These are phyloP conservation scores for Myxozyma sirexii DNA, from an alignment of 805 yeast species.

Conservation along the genomic window DNA sequence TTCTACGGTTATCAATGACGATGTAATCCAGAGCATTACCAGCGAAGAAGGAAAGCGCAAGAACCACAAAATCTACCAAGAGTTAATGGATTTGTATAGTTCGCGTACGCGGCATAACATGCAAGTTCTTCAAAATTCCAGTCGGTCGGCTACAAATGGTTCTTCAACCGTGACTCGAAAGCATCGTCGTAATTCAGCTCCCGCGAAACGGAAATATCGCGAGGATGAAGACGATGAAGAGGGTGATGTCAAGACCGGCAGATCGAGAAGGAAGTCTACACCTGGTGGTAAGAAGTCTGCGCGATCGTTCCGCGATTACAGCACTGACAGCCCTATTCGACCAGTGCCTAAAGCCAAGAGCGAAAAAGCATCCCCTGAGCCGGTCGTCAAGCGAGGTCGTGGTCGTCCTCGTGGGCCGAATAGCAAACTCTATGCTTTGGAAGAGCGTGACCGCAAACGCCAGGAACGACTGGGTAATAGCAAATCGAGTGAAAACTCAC, in stretches of 20 bases:
- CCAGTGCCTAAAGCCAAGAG: not conserved
- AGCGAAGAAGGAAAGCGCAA: constrained; percentile 17
- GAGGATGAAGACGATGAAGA: not conserved
- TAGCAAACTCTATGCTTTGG: not conserved
- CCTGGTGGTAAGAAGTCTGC: constrained; percentile 12
- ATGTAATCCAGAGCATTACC: constrained; percentile 1
- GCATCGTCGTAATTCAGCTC: constrained; percentile 22
- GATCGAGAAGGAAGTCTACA: constrained; percentile 24
- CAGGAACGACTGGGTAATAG: not conserved
- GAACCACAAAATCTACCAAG: constrained; percentile 20
- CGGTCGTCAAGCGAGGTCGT: constrained; percentile 12
- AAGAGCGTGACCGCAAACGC: not conserved
- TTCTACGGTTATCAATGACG: constrained; percentile 21
- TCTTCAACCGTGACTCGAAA: not conserved
- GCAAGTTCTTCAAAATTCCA: constrained; percentile 3
- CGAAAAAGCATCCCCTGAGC: not conserved
- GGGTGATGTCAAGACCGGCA: not conserved
- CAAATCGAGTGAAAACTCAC: not conserved
- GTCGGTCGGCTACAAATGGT: not conserved
- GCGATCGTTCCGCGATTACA: not conserved
- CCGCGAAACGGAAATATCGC: not conserved
- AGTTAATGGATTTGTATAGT: constrained; percentile 22
- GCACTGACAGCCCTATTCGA: not conserved
- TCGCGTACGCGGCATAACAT: constrained; percentile 27
- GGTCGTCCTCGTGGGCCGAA: constrained; percentile 22